A percentile compares a stretch with the other conserved stretches of the same genome.
phyloP scores from a whole-genome alignment of 106 monocot genomes.

The Apostasia shenzhenica region DNA sequence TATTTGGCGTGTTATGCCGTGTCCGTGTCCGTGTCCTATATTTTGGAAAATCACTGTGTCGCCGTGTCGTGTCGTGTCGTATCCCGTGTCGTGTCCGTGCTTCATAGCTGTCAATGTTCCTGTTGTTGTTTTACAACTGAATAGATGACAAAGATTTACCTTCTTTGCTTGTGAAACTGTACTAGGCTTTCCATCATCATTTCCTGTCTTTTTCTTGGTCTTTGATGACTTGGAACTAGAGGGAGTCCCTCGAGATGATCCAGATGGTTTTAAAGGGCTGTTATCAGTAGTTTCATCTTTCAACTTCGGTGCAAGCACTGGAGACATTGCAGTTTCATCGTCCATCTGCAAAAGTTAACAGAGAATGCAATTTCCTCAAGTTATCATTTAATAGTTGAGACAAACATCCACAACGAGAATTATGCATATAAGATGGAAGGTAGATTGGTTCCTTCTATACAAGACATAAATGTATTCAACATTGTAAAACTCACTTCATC shows the following conservation, averaged over 20 bases:
- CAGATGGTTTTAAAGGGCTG: conserved; percentile 55
- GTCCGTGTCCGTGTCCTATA: too few relatives aligned
- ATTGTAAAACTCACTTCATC: conserved; percentile 57
- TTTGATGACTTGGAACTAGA: conserved; percentile 71
- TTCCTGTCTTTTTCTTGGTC: conserved; percentile 68
- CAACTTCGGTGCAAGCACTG: conserved; percentile 86
- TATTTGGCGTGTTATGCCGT: too few relatives aligned
- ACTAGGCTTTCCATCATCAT: conserved; percentile 55
- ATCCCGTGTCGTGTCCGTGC: too few relatives aligned
- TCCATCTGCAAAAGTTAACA: conserved; percentile 42
- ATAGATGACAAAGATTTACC: conserved; percentile 16
- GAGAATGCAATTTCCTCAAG: not conserved
- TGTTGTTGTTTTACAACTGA: too few relatives aligned
- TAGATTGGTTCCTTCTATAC: conserved; percentile 2
- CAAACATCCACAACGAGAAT: not conserved
- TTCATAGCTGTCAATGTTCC: too few relatives aligned
- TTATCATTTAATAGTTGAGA: not conserved
- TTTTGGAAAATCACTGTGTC: too few relatives aligned
- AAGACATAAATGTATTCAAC: not conserved
- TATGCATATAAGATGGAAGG: not conserved
- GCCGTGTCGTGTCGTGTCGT: too few relatives aligned
- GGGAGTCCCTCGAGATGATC: conserved; percentile 50
- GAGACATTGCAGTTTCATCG: conserved; percentile 69
- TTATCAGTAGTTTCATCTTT: conserved; percentile 80
- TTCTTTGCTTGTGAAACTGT: conserved; percentile 58